Evolutionary conservation across 176 grass and related monocot species (phyloP), one percentile per base, ranked within the genome.

Genomic region (Saccharum officinarum): DNA sequence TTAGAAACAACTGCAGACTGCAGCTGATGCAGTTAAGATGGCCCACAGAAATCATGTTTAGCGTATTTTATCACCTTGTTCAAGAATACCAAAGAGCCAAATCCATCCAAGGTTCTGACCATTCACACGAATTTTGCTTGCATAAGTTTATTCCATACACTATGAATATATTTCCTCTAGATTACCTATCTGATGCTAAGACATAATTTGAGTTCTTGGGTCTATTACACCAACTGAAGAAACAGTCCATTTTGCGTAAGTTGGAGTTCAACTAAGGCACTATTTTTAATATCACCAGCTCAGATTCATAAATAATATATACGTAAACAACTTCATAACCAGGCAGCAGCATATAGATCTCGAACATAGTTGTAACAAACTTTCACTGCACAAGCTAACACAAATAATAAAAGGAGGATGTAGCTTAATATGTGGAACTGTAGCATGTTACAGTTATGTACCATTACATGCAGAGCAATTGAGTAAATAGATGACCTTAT

Each of bases 401-500:
- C 55, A 71, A 68, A 86, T 15, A 83, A 79, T 83, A 61, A 25
- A 37, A 82, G 36, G 2, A 46, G 17, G 28, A 69, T 54, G 71
- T 75, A 81, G 55, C 64, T 67, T 28, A 88, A 82, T 17, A 70
- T 64, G 67, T 23, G 85, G 81, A 55, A 88, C 80, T 71, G 75
- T 37, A 84, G 23, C 39, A 55, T 78, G 52, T 69, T 30, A 18
- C 61, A 71, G 41, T 85, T 52, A 82, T 69, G 72, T 39, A 10
- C 3, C 71, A 89, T 80, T 25, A 33, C 28, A 46, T 67, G 42
- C 12, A 14, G 22, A 76, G 17, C 18, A 81, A 22, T 69, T 33
- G 77, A 88, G 77, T 60, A 33, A 85, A 76, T 60, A 85, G 78
- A 81, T 49, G 80, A 91, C 94, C 91, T 93, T 93, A n/a, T 91